phyloP scores from a whole-genome alignment of 805 yeast genomes.

The Spathaspora gorwiae region DNA sequence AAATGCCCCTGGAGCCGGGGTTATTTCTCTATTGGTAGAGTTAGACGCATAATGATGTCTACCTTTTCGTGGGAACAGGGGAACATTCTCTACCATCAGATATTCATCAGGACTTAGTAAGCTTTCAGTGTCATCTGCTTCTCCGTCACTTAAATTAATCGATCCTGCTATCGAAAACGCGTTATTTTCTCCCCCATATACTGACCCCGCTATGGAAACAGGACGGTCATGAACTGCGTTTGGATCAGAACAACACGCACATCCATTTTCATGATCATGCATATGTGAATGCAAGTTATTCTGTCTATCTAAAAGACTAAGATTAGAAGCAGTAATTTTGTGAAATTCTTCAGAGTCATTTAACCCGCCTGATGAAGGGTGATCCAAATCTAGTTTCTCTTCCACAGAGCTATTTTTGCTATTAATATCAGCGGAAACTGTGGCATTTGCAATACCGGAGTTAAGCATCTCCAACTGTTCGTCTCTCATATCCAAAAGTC shows the following conservation, averaged over 20 bases:
- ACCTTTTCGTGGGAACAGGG: not conserved
- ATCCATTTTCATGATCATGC: conserved; percentile 31
- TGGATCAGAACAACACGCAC: conserved; percentile 59
- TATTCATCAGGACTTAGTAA: conserved; percentile 27
- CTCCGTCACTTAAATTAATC: conserved; percentile 41
- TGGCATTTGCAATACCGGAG: conserved; percentile 7
- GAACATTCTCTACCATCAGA: conserved; percentile 4
- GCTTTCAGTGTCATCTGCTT: conserved; percentile 25
- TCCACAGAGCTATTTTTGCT: not conserved
- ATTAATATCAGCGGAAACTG: not conserved
- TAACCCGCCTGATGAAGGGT: not conserved
- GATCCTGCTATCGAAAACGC: conserved; percentile 26
- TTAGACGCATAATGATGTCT: conserved; percentile 3
- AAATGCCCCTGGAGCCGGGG: conserved; percentile 70
- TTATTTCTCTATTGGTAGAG: conserved; percentile 37
- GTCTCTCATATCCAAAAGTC: conserved; percentile 59
- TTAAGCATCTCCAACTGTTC: conserved; percentile 46
- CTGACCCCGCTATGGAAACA: conserved; percentile 61
- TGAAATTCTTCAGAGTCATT: conserved; percentile 1
- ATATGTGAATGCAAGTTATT: conserved; percentile 14
- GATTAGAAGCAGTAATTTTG: conserved; percentile 10
- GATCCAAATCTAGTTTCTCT: not conserved
- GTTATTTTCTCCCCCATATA: conserved; percentile 37
- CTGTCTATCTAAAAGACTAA: conserved; percentile 9
- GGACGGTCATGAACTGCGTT: conserved; percentile 59